A percentile compares a stretch with the other conserved stretches of the same genome.
These are phyloP conservation scores for Beauveria brongniartii DNA, from an alignment of 2,329 filamentous ascomycete genomes.

Conservation along the genomic window DNA sequence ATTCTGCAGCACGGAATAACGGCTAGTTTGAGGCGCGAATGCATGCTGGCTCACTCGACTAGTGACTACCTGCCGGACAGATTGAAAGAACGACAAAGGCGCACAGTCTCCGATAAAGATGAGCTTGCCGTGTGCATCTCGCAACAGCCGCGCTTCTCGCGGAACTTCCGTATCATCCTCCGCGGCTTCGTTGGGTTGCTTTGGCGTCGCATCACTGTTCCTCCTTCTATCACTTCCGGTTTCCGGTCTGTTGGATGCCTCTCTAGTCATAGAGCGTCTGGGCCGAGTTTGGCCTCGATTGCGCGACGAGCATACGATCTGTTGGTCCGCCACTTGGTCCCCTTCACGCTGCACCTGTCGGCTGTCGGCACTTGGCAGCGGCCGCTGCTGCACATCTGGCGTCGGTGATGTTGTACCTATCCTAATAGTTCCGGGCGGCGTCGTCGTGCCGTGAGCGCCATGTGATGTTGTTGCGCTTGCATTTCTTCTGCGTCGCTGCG, in stretches of 20 bases:
- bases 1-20: conserved; percentile 42
- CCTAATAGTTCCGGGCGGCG: background rate
- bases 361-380: background rate
- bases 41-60: conserved; percentile 39
- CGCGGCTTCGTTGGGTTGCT: conserved; percentile 15
- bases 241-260: background rate
- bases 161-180: conserved; percentile 49
- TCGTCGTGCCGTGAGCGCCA: background rate
- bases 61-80: conserved; percentile 43
- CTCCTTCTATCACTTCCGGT: background rate
- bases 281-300: background rate
- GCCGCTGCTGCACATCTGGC: background rate
- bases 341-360: background rate
- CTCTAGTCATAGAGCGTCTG: conserved; percentile 13
- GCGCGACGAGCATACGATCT: background rate
- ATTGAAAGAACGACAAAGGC: conserved; percentile 48
- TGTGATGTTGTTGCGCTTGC: conserved; percentile 9
- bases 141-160: conserved; percentile 42
- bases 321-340: background rate
- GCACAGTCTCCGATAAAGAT: conserved; percentile 51
- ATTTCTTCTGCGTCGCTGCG: conserved; percentile 31
- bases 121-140: conserved; percentile 44
- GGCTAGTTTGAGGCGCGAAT: conserved; percentile 43
- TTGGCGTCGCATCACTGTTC: background rate
- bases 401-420: background rate